Evolutionary conservation across 1,284 basidiomycete genomes (phyloP).

Genomic region (Ceratobasidium sp.): DNA sequence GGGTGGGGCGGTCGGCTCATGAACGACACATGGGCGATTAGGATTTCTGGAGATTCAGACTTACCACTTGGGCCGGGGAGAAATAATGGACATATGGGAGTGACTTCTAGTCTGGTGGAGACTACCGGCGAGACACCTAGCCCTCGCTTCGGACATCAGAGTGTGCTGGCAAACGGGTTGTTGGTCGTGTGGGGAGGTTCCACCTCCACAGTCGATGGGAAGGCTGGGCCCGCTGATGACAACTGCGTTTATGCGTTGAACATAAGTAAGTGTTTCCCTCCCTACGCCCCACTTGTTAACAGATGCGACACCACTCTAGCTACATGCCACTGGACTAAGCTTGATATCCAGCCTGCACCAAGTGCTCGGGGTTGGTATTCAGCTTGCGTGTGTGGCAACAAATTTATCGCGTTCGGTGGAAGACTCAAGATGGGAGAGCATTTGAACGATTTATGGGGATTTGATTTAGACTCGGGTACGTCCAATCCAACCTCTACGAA

Average conservation of each 20-base stretch:
- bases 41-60: too few species aligned
- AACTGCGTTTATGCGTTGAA: conserved; percentile 95
- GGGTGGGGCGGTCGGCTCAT: too few species aligned
- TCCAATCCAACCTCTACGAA: conserved; percentile 35
- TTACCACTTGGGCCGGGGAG: conserved; percentile 60
- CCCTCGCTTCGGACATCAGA: conserved; percentile 92
- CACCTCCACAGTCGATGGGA: conserved; percentile 78
- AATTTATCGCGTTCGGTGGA: conserved; percentile 95
- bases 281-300: neutral
- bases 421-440: conserved; percentile 91
- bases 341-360: conserved; percentile 76
- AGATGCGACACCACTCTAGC: conserved; percentile 54
- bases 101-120: conserved; percentile 70
- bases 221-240: too few species aligned
- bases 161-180: conserved; percentile 93
- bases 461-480: conserved; percentile 92
- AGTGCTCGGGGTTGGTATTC: conserved; percentile 95
- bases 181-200: conserved; percentile 99
- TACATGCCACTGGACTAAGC: conserved; percentile 94
- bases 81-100: conserved; percentile 53
- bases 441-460: conserved; percentile 94
- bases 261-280: conserved; percentile 65
- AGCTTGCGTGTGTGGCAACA: conserved; percentile 88
- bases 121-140: conserved; percentile 90
- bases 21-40: too few species aligned